These are phyloP conservation scores for Saccharomyces uvarum DNA, from an alignment of 1,139 yeast species.

Conservation along the genomic window DNA sequence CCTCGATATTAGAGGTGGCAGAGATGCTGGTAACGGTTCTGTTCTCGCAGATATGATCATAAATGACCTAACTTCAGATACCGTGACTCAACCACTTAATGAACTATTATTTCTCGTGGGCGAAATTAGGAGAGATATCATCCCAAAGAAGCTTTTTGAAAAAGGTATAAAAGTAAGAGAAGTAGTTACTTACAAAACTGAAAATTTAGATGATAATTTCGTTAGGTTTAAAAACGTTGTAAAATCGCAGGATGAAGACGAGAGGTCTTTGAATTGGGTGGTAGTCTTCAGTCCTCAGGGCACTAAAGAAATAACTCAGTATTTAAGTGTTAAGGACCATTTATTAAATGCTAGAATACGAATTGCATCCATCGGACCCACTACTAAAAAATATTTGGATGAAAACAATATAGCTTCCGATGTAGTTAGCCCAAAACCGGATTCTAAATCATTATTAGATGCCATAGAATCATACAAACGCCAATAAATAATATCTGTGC, in stretches of 20 bases:
- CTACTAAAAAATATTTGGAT: conserved; percentile 62
- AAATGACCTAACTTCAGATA: conserved; percentile 31
- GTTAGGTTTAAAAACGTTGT: conserved; percentile 33
- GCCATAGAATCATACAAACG: conserved; percentile 26
- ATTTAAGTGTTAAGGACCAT: conserved; percentile 23
- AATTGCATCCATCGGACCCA: conserved; percentile 88
- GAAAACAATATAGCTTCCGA: conserved; percentile 48
- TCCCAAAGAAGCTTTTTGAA: conserved; percentile 51
- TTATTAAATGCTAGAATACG: conserved; percentile 27
- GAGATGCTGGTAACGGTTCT: conserved; percentile 73
- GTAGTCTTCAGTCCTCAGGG: conserved; percentile 93
- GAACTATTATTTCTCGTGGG: conserved; percentile 76
- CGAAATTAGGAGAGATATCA: conserved; percentile 70
- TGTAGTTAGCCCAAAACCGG: conserved; percentile 66
- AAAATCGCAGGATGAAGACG: conserved; percentile 4
- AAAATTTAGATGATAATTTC: conserved; percentile 41
- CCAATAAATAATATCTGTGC: not conserved
- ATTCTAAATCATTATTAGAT: conserved; percentile 48
- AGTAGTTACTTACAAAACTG: conserved; percentile 62
- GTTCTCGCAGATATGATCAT: conserved; percentile 60
- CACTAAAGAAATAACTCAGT: conserved; percentile 51
- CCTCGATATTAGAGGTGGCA: conserved; percentile 60
- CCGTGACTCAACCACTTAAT: conserved; percentile 13
- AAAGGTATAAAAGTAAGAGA: conserved; percentile 51
- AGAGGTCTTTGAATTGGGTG: conserved; percentile 46